A percentile compares a stretch with the other conserved stretches of the same genome.
Evolutionary conservation across 257 asterid species (phyloP).

Genomic region (Gentiana dahurica): DNA sequence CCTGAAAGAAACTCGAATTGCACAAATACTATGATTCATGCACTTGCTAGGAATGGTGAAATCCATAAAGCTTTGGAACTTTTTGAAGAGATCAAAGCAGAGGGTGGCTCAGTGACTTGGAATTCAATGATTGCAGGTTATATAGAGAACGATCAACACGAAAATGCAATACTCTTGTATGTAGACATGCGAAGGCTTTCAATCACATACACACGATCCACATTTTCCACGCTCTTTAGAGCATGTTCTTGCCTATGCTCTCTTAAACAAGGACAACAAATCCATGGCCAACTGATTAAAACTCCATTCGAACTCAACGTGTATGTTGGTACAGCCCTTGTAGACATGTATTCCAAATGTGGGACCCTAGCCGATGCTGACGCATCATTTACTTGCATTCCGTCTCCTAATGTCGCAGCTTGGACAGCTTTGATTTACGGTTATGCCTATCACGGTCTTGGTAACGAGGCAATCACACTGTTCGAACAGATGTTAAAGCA

Average conservation of each 20-base stretch:
- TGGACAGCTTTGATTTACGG: constrained; percentile 77
- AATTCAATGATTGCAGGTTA: constrained; percentile 84
- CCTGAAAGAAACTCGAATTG: constrained; percentile 36
- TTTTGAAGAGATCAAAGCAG: constrained; percentile 44
- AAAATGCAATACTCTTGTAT: constrained; percentile 47
- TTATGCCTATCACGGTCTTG: constrained; percentile 50
- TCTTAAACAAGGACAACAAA: constrained; percentile 49
- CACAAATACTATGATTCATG: constrained; percentile 62
- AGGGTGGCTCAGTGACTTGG: constrained; percentile 60
- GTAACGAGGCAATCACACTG: constrained; percentile 33
- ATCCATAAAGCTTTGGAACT: constrained; percentile 47
- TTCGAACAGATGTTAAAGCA: constrained; percentile 45
- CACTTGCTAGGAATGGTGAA: constrained; percentile 39
- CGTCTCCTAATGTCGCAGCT: constrained; percentile 54
- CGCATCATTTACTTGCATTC: constrained; percentile 37
- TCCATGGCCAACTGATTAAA: constrained; percentile 53
- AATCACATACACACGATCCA: constrained; percentile 49
- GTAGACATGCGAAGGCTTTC: constrained; percentile 43
- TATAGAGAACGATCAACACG: constrained; percentile 32
- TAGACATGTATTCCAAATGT: constrained; percentile 80
- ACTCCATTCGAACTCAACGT: constrained; percentile 49
- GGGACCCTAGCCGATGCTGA: constrained; percentile 61
- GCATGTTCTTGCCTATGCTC: constrained; percentile 66
- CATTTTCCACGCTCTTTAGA: constrained; percentile 49
- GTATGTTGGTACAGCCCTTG: constrained; percentile 61